Conservation (phyloP, 2,329 filamentous ascomycete species). For the Neoascochyta sp. region DNA sequence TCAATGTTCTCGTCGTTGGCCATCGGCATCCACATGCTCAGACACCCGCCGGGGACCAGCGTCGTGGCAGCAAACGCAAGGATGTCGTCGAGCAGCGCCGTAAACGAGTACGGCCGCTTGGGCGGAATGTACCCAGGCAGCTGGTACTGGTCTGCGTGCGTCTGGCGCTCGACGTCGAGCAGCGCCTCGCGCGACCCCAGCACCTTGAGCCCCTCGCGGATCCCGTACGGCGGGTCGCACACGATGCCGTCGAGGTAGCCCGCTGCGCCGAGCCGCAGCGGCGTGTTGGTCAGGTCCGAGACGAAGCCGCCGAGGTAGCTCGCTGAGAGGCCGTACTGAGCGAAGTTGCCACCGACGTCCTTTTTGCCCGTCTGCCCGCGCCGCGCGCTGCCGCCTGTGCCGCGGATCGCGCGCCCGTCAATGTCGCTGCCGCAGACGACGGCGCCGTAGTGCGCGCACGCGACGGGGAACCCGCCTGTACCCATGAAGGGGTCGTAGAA, state of each 20-base stretch:
- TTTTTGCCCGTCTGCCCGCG: constrained; percentile 42
- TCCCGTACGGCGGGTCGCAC: constrained; percentile 94
- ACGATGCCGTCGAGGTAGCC: constrained; percentile 81
- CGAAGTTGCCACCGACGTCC: constrained; percentile 68
- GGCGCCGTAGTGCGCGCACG: constrained; percentile 86
- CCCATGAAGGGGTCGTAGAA: constrained; percentile 96
- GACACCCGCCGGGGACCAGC: constrained; percentile 71
- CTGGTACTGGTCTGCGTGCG: constrained; percentile 26
- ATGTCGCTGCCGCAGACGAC: constrained; percentile 85
- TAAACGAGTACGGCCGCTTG: constrained; percentile 88
- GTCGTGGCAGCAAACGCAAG: constrained; percentile 74
- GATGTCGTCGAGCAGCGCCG: constrained; percentile 85
- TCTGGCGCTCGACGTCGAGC: constrained; percentile 19
- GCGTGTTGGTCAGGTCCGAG: constrained; percentile 83
- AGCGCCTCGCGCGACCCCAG: constrained; percentile 66
- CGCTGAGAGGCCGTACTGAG: constrained; percentile 69
- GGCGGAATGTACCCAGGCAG: constrained; percentile 68
- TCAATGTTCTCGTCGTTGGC: constrained; percentile 61
- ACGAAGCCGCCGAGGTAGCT: constrained; percentile 75
- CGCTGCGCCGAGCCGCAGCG: constrained; percentile 48
- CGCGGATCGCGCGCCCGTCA: constrained; percentile 82
- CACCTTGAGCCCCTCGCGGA: constrained; percentile 86
- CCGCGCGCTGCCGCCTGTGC: constrained; percentile 49
- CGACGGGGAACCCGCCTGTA: constrained; percentile 87
- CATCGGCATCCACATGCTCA: constrained; percentile 98